Base-by-base conservation (phyloP, 179 eudicot species). In the Carnegiea gigantea region DNA sequence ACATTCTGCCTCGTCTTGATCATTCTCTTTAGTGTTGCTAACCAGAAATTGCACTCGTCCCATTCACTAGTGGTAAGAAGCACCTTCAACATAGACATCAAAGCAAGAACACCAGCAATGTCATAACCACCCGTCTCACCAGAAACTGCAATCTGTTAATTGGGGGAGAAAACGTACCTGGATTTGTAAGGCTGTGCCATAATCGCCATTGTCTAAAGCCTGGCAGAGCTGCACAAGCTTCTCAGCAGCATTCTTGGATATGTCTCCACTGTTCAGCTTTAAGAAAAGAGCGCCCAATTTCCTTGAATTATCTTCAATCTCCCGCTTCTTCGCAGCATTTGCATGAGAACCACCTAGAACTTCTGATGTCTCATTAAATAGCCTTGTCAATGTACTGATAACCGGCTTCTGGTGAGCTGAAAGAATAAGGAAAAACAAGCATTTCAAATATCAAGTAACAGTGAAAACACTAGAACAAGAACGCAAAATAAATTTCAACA, bases 31-130 rank as follows among this genome's bases (percentile, higher is more conserved):
- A 94, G 90, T 38, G 97, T 89, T 36, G 93, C 91, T 36, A 94
- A 86, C 98, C 98, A 94, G 86, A 90, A 90, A 80, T 89, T 90
- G 92, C 98, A 94, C 82, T 94, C 98, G 70, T 94, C 98, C 98
- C 98, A 94, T 78, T 94, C 98, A 76, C 94, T 94, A 20, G 97
- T 90, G 7, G 98, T 93, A 49, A 94, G 97, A 49, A 80, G 91
- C 44, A 93, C 97, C 98, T 94, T 80, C 75, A 65, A 38, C 67
- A 70, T n/a, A 46, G 38, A 43, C 18, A 77, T 33, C 43, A 51
- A 51, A 51, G 9, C 57, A 51, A 51, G 59, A 57, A 59, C 13
- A 60, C 9, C 6, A 26, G 28, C 70, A 75, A 49, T 6, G 21
- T 28, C 36, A 79, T 57, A 26, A 44, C 17, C n/a, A 20, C 62